phyloP scores from a whole-genome alignment of 768 basidiomycete species.

The Kwoniella pini region DNA sequence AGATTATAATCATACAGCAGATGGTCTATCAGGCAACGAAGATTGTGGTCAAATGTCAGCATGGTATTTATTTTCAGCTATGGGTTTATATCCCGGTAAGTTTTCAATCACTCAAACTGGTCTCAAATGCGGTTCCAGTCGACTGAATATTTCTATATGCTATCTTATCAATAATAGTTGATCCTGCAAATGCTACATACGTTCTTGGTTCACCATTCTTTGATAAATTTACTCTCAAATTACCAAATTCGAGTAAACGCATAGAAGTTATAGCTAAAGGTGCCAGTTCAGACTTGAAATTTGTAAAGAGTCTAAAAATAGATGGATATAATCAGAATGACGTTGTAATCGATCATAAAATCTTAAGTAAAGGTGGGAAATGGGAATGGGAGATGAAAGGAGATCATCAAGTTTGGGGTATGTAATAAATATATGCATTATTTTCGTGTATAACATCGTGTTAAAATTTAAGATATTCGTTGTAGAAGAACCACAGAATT shows the following conservation, averaged over 20 bases:
- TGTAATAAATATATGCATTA: too few relatives aligned
- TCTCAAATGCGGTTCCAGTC: too few relatives aligned
- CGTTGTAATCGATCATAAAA: conserved; percentile 65
- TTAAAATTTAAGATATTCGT: too few relatives aligned
- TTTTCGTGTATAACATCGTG: too few relatives aligned
- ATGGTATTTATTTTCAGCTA: conserved; percentile 78
- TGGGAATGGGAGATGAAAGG: conserved; percentile 69
- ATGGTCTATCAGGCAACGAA: conserved; percentile 78
- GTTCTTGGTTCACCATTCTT: conserved; percentile 69
- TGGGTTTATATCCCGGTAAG: conserved; percentile 72
- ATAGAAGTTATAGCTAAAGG: conserved; percentile 64
- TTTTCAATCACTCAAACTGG: neutral
- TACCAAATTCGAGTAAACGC: conserved; percentile 57
- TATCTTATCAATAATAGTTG: too few relatives aligned
- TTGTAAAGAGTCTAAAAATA: conserved; percentile 64
- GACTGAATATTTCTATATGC: neutral
- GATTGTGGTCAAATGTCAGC: conserved; percentile 90
- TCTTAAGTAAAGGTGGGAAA: conserved; percentile 63
- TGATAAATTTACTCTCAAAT: conserved; percentile 61
- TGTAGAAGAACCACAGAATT: conserved; percentile 6
- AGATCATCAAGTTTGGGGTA: conserved; percentile 59
- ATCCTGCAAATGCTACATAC: conserved; percentile 74
- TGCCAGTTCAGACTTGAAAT: conserved; percentile 62
- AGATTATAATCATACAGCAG: conserved; percentile 69
- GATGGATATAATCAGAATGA: conserved; percentile 59